These are phyloP conservation scores for Erodium chrysanthum DNA, from an alignment of 441 rosid genomes.

Conservation along the genomic window DNA sequence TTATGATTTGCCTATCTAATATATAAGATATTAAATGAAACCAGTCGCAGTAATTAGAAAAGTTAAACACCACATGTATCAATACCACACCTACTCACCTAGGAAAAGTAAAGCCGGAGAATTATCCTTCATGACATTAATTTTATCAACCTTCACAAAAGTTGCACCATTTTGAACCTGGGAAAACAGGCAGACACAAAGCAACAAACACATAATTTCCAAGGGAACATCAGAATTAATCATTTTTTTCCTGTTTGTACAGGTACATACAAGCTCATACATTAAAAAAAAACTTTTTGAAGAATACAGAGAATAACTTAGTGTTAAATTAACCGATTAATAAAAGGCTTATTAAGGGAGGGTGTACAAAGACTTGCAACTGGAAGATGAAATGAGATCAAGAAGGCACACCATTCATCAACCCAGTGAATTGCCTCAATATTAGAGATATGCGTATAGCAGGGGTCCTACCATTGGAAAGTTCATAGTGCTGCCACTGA, in stretches of 20 bases:
- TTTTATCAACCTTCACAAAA: slow-evolving; percentile 73
- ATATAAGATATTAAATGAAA: slow-evolving; percentile 5
- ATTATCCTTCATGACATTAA: slow-evolving; percentile 51
- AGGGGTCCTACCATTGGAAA: neutral
- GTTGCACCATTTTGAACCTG: slow-evolving; percentile 85
- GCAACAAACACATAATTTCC: neutral
- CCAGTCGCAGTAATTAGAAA: slow-evolving; percentile 8
- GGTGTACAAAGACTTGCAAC: neutral
- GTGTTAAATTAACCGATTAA: neutral
- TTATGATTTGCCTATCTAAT: slow-evolving; percentile 10
- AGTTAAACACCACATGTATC: neutral
- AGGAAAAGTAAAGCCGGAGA: slow-evolving; percentile 78
- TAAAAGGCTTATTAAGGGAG: neutral
- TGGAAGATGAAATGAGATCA: neutral
- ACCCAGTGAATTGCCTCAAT: neutral
- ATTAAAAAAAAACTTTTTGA: neutral
- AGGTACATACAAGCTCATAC: neutral
- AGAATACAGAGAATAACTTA: neutral
- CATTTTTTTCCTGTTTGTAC: neutral
- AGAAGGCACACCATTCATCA: slow-evolving; percentile 1
- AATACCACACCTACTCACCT: slow-evolving; percentile 50
- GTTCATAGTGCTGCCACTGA: neutral
- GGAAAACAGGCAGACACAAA: slow-evolving; percentile 21
- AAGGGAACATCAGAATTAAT: neutral
- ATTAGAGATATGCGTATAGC: neutral